Evolutionary conservation across 2,329 filamentous ascomycete genomes (phyloP), one percentile per base, ranked within the genome.

Genomic region (Cercospora sp.): DNA sequence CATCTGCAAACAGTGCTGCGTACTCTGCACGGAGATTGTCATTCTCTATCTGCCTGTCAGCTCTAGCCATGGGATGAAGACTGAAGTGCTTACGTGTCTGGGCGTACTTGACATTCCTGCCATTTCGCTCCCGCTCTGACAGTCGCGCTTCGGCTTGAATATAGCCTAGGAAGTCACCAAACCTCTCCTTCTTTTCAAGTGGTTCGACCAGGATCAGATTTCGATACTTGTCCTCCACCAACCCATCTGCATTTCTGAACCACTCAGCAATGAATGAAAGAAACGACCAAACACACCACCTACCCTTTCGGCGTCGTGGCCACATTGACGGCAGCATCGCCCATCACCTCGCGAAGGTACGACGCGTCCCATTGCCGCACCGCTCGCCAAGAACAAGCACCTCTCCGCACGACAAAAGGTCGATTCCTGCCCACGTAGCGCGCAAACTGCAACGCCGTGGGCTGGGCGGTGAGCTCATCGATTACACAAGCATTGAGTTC

Each of bases 11-110:
- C 2, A 95, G 84, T 0, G 82, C 74, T 0, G 81, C 71, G 77
- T 94, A 95, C 78, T 95, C 92, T 68, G 88, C 84, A 2, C 89
- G 87, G 20, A 95, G 84, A 75, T 94, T 95, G 78, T 94, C 90
- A 76, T 95, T 93, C 82, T 95, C 89, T 89, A 66, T 55, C 45
- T 51, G 23, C 45, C 1, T 6, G 20, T 8, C 33, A 66, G 16
- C 51, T 3, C n/a, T 64, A 45, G 61, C 33, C 30, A 18, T 55
- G 64, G 59, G 66, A 59, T 60, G 63, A 26, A 30, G 12, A 18
- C 30, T 31, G 10, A 13, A 36, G 4, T 20, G 79, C 86, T 77
- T 79, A 90, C 88, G 91, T 42, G 91, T 92, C 79, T 94, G 91
- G 1, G 90, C 89, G 79, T 94, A 94, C 74, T 88, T 84, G 58